phyloP scores from a whole-genome alignment of 148 eudicot species.

The Arbutus unedo region DNA sequence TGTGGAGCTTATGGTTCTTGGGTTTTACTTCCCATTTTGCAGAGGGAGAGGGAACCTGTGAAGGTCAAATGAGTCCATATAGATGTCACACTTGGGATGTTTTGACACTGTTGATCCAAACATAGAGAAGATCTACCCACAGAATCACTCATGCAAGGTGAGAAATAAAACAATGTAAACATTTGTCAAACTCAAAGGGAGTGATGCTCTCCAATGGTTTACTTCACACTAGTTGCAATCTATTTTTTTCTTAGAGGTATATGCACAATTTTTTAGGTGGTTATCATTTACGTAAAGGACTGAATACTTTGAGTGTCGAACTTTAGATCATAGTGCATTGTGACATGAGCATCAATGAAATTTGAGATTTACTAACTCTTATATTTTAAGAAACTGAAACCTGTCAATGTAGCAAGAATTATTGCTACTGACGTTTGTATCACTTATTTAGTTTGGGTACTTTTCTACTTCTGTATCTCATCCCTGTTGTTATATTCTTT shows the following conservation, averaged over 20 bases:
- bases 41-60: neutral
- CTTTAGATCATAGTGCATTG: neutral
- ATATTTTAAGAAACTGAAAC: neutral
- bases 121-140: neutral
- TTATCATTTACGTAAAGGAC: neutral
- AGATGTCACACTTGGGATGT: neutral
- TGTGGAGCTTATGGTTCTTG: neutral
- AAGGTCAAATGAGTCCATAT: neutral
- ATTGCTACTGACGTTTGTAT: neutral
- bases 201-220: neutral
- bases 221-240: neutral
- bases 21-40: neutral
- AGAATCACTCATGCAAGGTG: neutral
- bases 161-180: neutral
- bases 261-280: neutral
- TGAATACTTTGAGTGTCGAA: neutral
- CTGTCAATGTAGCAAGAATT: neutral
- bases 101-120: neutral
- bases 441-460: neutral
- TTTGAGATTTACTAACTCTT: neutral
- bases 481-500: neutral
- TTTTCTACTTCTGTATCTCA: neutral
- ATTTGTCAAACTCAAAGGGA: neutral
- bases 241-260: constrained; percentile 1
- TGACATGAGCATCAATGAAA: neutral